Evolutionary conservation across 331 rosid species (phyloP), one percentile per base, ranked within the genome.

Genomic region (Rosa hybrid): DNA sequence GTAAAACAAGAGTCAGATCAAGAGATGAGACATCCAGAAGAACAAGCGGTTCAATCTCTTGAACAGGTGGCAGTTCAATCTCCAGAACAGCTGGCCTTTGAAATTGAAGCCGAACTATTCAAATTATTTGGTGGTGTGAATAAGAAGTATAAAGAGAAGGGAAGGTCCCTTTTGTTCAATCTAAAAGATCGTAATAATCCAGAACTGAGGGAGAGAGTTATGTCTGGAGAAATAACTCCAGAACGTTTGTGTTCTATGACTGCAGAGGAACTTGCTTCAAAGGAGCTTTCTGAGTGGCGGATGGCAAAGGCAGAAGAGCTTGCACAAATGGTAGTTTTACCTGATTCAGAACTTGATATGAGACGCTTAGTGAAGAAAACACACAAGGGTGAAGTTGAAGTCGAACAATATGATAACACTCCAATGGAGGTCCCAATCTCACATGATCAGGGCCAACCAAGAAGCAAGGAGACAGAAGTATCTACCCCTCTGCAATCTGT

Each of bases 211-310:
- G 98, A 96, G 86, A 88, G 94, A 86, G 98, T 96, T 72, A 88
- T 93, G 94, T 88, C 87, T 21, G 97, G 99, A n/a, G 91, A 89
- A 79, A 93, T 96, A 68, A 79, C 82, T 23, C 98, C 99, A 8
- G 92, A 89, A 46, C 87, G 90, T 16, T 85, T 96, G 48, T 96
- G 99, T 82, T 90, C 97, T 34, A 96, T 96, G 99, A 90, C 94
- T 56, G 98, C 99, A 0, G 99, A 96, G 86, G 99, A 96, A 75
- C 99, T 96, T 84, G 99, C 99, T 78, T 96, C 99, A 4, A 90
- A 96, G 87, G 98, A 96, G 90, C 99, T 96, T 81, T 90, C 98
- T 56, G 81, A 96, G 86, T 96, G 99, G 99, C 90, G 99, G 85
- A 90, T 90, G 92, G 99, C 99, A 18, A 96, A 96, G 89, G 99